Evolutionary conservation across 208 protist genomes (phyloP), one percentile per base, ranked within the genome.

Genomic region (Leishmania aethiopica): DNA sequence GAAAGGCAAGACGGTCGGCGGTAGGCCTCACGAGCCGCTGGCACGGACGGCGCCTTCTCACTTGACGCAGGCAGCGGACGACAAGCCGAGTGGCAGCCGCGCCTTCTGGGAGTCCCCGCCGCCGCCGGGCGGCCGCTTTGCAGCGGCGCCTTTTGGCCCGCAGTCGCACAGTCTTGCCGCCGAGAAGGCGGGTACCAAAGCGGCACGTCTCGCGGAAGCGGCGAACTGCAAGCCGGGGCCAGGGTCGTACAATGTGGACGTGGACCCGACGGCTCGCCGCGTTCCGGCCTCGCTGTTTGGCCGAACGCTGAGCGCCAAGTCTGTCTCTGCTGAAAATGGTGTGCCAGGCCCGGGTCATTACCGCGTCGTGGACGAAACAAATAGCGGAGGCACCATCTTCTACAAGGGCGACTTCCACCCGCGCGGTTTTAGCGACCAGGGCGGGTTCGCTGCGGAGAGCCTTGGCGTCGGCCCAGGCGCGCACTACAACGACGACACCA

Each of bases 321-420:
- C 82, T 42, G 22, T 73, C 10, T 79, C 79, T 71, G 74, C 72
- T 2, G 86, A 88, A 67, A 86, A 88, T 47, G 83, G 86, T 37
- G 88, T 93, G 22, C 91, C 91, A 15, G 91, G 91, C 3, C 91
- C 91, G 2, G 91, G 91, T 17, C 88, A 93, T 77, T 95, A 95
- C 86, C 71, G 81, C 86, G 28, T 49, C 35, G 59, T 62, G 1
- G 55, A 83, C 45, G 85, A 86, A 22, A n/a, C 57, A 13, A 62
- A n/a, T 28, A 84, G 42, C 59, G 4, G 72, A 13, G 88, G 83
- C 42, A 88, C 84, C 66, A 79, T 92, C 19, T 97, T 97, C 76
- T 91, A 95, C 85, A 91, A 92, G 72, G 94, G 94, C 51, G 91
- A 94, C 80, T 94, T 94, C 75, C 84, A 91, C 81, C 75, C 74